Base-by-base conservation (phyloP, 495 filamentous ascomycete species). In the Bryoglossum gracile region DNA sequence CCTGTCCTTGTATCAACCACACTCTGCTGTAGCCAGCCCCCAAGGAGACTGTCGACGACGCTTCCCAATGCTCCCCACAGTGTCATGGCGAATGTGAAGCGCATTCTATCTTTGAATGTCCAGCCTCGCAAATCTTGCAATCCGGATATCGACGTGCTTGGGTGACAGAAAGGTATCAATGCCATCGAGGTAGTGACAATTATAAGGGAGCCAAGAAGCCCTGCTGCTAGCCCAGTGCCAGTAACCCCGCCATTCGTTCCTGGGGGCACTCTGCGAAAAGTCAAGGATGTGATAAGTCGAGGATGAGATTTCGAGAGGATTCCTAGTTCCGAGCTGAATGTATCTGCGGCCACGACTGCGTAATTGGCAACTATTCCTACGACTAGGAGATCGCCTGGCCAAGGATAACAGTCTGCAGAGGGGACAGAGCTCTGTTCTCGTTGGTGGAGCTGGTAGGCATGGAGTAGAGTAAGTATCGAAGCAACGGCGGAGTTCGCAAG, bases 231-330 rank as follows among this genome's bases (percentile, higher is more conserved):
- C 0, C 92, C 92, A 14, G 72, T 68, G 1, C 76, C 48, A 0
- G 89, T 91, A 8, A 98, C 83, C 3, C 89, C 92, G 16, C 92
- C 92, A 60, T 98, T 98, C 21, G 94, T 97, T 8, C 92, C 92
- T 2, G 77, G 79, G 0, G 91, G 89, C 0, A 96, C 94, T 54
- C 78, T 71, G 11, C 80, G 76, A 10, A 90, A 67, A 17, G 72
- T 85, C 18, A 76, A 76, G 21, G 87, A 87, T 3, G 88, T 95
- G 46, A 98, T 89, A n/a, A 98, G 77, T 14, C 88, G 76, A 0
- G 92, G 92, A 30, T 73, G 67, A 18, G 73, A 74, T 50, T 74
- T 81, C 14, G 89, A 83, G 14, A 97, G 75, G 39, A 98, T 98
- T 5, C 92, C 92, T 11, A 97, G 80, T 66, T 98, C 92, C 10